Evolutionary conservation across 345 rosid species (phyloP), one percentile per base, ranked within the genome.

Genomic region (Ailanthus altissimus): DNA sequence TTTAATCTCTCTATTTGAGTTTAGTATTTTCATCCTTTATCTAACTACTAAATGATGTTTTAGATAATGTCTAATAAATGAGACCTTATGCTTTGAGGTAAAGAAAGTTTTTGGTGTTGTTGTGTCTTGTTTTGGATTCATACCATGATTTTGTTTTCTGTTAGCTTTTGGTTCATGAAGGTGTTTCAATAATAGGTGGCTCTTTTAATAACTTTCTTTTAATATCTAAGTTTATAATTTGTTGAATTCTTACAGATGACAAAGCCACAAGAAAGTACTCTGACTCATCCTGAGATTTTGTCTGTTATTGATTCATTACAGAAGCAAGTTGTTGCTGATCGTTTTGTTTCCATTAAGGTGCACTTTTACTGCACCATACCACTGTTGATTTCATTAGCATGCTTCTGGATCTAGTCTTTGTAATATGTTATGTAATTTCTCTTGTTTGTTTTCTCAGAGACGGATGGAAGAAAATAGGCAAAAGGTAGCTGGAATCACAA

Each of bases 391-490:
- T n/a, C n/a, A 60, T 20, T 18, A 32, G 58, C 25, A 59, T 81
- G 77, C 66, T 70, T 75, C 76, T 67, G 51, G 13, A 18, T 79
- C 57, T 75, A 21, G 49, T 12, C 56, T 72, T 74, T 38, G 14
- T 45, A 0, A 18, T 58, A n/a, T 21, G n/a, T 23, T 25, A 73
- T 26, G 47, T 74, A 61, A 36, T 74, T 47, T 4, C 43, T 74
- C 13, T n/a, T 73, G 13, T 77, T 49, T 72, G 0, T 56, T 66
- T 80, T 64, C 78, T 49, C 89, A 96, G 99, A 87, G 86, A 89
- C 87, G 92, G 83, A 70, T 93, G 81, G 93, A 91, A 82, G 92
- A 92, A 78, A 96, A 96, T 82, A 84, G 77, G 77, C 87, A 67
- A 64, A 90, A 88, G 75, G 56, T 96, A 91, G 60, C 53, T 74